These are phyloP conservation scores for Lipomyces chichibuensis DNA, from an alignment of 805 yeast genomes.

Conservation along the genomic window DNA sequence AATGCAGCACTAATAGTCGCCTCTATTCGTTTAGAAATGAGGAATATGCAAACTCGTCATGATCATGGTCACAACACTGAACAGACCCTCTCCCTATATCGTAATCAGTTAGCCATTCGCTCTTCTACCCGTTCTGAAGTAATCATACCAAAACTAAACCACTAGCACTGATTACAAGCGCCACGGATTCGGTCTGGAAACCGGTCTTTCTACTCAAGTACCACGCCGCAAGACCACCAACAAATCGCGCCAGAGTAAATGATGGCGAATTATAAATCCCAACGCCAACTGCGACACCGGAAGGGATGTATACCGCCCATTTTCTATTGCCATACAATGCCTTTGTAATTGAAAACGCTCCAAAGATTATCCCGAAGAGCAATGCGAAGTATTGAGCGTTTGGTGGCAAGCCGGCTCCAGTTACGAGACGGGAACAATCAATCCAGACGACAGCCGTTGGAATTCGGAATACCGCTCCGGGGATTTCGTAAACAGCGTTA, in stretches of 20 bases:
- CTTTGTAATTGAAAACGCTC: slow-evolving; percentile 60
- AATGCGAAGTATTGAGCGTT: slow-evolving; percentile 68
- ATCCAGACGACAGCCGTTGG: slow-evolving; percentile 98
- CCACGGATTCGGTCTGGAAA: slow-evolving; percentile 51
- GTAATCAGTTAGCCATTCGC: not conserved
- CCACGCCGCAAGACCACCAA: slow-evolving; percentile 80
- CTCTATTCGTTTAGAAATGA: slow-evolving; percentile 48
- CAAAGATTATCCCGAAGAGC: slow-evolving; percentile 66
- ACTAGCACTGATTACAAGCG: slow-evolving; percentile 83
- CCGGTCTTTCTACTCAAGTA: slow-evolving; percentile 18
- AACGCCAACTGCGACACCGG: slow-evolving; percentile 96
- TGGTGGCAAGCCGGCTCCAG: slow-evolving; percentile 88
- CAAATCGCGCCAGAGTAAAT: slow-evolving; percentile 87
- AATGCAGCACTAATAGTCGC: not conserved
- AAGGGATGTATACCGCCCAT: slow-evolving; percentile 64
- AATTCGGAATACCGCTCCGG: slow-evolving; percentile 76
- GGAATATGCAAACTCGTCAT: slow-evolving; percentile 71
- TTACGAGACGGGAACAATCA: slow-evolving; percentile 89
- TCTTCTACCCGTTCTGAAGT: no score
- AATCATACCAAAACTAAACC: slow-evolving; percentile 66
- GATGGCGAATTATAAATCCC: slow-evolving; percentile 94
- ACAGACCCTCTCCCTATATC: slow-evolving; percentile 79
- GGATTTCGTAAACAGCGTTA: slow-evolving; percentile 80
- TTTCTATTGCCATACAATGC: slow-evolving; percentile 37
- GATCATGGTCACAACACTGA: slow-evolving; percentile 79